Conservation (phyloP, 768 basidiomycete genomes). For the Boletus pseudopeckii region DNA sequence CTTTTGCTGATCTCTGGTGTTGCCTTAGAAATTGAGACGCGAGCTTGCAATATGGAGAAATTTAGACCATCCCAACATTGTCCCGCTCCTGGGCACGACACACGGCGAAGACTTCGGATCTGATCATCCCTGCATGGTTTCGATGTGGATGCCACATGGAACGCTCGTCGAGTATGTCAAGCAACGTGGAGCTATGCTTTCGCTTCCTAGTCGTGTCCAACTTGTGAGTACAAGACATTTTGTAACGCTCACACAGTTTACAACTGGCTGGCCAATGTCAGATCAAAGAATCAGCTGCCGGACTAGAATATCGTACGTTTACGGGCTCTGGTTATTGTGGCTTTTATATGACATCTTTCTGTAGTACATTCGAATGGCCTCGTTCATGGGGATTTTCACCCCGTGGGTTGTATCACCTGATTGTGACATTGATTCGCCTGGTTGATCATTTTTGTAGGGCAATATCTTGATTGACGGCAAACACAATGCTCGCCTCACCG, state of each 20-base stretch:
- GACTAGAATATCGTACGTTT: not conserved
- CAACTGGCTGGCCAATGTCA: not conserved
- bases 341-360: not conserved
- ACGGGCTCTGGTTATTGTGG: not conserved
- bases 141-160: slow-evolving; percentile 7
- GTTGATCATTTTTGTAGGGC: not conserved
- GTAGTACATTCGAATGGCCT: not conserved
- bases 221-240: too few species aligned
- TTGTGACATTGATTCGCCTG: not conserved
- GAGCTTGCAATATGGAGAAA: slow-evolving; percentile 8
- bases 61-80: slow-evolving; percentile 9
- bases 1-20: not conserved
- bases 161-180: not conserved
- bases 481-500: not conserved
- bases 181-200: not conserved
- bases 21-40: not conserved
- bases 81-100: slow-evolving; percentile 4
- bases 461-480: slow-evolving; percentile 4
- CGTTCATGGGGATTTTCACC: slow-evolving; percentile 3
- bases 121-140: slow-evolving; percentile 5
- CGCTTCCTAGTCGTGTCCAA: not conserved
- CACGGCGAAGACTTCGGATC: not conserved
- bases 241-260: not conserved
- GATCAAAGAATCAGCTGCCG: not conserved
- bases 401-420: not conserved